Evolutionary conservation across 176 grass and related monocot species (phyloP).

Genomic region (Guadua angustifolia): DNA sequence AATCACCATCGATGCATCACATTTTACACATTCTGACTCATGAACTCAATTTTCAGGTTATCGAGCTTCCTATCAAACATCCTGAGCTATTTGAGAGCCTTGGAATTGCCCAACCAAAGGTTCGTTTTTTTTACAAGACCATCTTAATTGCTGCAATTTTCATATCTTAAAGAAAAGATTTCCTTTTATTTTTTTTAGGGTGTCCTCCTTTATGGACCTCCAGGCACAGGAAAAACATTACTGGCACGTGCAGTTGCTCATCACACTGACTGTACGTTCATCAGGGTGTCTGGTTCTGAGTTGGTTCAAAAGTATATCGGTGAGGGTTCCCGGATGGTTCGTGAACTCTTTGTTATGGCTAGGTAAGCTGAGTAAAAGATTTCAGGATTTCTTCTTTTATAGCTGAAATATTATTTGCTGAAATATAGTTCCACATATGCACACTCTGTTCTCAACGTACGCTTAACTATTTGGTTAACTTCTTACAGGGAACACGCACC

Average conservation of each 20-base stretch:
- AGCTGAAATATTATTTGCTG: neutral
- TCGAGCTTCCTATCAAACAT: constrained; percentile 98
- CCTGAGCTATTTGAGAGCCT: constrained; percentile 97
- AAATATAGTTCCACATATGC: neutral
- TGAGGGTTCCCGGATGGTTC: constrained; percentile 96
- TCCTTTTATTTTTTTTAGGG: constrained; percentile 59
- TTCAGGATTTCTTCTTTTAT: neutral
- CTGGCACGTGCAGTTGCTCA: constrained; percentile 96
- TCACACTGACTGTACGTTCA: constrained; percentile 98
- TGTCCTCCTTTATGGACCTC: constrained; percentile 96
- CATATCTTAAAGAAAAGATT: neutral
- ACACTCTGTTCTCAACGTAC: neutral
- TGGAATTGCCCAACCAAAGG: constrained; percentile 99
- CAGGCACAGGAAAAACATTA: constrained; percentile 94
- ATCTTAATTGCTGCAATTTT: constrained; percentile 4
- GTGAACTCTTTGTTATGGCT: constrained; percentile 99
- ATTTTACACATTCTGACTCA: constrained; percentile 14
- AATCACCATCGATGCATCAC: neutral
- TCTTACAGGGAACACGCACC: constrained; percentile 88
- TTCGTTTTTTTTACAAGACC: constrained; percentile 24
- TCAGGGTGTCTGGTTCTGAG: constrained; percentile 98
- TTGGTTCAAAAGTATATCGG: constrained; percentile 99
- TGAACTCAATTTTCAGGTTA: constrained; percentile 68
- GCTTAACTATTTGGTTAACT: constrained; percentile 40
- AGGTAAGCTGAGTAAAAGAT: constrained; percentile 58